These are phyloP conservation scores for Phallus indusiatus DNA, from an alignment of 768 basidiomycete species.

Conservation along the genomic window DNA sequence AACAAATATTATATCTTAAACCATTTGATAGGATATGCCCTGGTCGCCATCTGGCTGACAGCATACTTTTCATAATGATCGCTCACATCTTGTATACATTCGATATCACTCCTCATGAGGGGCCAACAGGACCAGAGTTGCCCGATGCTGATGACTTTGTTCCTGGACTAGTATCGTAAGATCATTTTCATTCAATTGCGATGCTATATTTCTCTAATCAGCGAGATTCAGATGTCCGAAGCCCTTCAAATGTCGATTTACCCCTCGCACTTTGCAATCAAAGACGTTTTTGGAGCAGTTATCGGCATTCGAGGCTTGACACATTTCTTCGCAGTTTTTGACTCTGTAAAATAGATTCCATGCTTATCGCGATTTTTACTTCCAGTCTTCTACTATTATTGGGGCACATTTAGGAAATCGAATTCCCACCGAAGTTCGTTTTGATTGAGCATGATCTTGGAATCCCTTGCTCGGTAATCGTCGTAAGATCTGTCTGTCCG, in stretches of 20 bases:
- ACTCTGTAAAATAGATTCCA: too few species aligned
- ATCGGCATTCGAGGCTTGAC: too few species aligned
- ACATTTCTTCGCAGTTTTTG: too few species aligned
- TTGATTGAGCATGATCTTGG: too few species aligned
- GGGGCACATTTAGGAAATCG: too few species aligned
- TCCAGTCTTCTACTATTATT: too few species aligned
- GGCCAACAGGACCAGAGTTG: not conserved
- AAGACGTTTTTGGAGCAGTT: conserved; percentile 9
- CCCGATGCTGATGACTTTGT: not conserved
- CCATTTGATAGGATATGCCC: not conserved
- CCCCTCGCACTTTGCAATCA: conserved; percentile 22
- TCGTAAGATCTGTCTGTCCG: too few species aligned
- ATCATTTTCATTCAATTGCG: not conserved
- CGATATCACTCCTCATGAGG: not conserved
- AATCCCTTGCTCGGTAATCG: too few species aligned
- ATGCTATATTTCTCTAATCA: not conserved
- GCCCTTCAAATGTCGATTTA: conserved; percentile 21
- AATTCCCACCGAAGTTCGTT: too few species aligned
- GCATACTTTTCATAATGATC: not conserved
- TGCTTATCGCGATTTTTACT: too few species aligned
- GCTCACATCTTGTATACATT: not conserved
- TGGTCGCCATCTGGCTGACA: not conserved
- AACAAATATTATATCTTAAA: not conserved
- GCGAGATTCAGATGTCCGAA: conserved; percentile 21
- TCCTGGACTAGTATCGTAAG: not conserved